Evolutionary conservation across 352 stramenopile genomes (phyloP).

Genomic region (Pilasporangium apinafurcum): DNA sequence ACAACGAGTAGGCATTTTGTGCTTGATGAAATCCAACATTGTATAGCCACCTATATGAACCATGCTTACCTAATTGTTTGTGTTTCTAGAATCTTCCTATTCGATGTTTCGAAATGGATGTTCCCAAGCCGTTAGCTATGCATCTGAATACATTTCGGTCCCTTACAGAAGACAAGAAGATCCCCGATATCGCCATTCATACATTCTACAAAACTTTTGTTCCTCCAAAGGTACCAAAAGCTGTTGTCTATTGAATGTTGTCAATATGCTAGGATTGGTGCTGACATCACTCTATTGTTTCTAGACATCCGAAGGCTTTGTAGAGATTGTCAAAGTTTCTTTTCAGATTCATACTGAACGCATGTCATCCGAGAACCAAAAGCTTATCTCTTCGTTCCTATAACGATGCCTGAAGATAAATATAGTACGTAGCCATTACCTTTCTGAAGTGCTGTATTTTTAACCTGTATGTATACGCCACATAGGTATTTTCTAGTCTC

Average conservation of each 20-base stretch:
- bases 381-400: conserved; percentile 57
- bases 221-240: conserved; percentile 22
- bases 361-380: conserved; percentile 23
- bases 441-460: conserved; percentile 3
- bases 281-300: background rate
- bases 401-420: conserved; percentile 15
- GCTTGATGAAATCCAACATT: background rate
- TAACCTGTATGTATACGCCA: conserved; percentile 1
- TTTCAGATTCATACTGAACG: conserved; percentile 40
- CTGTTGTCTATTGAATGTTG: no score
- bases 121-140: conserved; percentile 71
- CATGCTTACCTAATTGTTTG: background rate
- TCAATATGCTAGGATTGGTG: background rate
- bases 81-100: conserved; percentile 36
- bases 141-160: conserved; percentile 83
- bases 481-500: conserved; percentile 1
- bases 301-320: conserved; percentile 72
- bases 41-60: background rate
- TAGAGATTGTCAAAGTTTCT: conserved; percentile 55
- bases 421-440: background rate
- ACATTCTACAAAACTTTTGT: conserved; percentile 83
- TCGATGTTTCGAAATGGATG: conserved; percentile 75
- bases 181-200: conserved; percentile 85
- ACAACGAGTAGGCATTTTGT: conserved; percentile 30
- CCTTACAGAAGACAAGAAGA: conserved; percentile 62